These are phyloP conservation scores for Magnolia changhungtana DNA, from an alignment of 164 flowering plant genomes.

Conservation along the genomic window DNA sequence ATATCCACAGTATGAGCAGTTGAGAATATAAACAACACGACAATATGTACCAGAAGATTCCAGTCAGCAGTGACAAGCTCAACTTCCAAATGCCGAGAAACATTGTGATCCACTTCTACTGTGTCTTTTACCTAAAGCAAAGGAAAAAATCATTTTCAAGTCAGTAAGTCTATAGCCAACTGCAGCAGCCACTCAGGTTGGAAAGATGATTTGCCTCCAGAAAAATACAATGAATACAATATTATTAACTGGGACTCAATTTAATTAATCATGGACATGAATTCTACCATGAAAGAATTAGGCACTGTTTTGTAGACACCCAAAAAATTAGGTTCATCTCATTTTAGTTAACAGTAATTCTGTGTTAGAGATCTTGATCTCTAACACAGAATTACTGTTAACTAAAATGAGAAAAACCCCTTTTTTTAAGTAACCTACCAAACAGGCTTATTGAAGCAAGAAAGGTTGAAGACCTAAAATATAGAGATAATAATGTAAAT, in stretches of 20 bases:
- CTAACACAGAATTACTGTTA: no score
- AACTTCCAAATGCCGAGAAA: constrained; percentile 72
- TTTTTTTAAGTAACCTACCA: no score
- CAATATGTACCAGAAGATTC: constrained; percentile 68
- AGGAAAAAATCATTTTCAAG: background rate
- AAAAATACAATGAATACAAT: background rate
- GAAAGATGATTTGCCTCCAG: background rate
- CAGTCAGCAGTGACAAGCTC: constrained; percentile 71
- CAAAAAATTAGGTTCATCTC: no score
- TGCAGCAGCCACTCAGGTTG: background rate
- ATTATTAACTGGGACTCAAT: background rate
- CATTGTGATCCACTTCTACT: constrained; percentile 88
- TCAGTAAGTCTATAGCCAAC: background rate
- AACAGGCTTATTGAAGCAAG: background rate
- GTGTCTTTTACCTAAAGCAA: constrained; percentile 84
- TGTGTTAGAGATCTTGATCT: no score
- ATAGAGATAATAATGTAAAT: background rate
- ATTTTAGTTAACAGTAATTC: no score
- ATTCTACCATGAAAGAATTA: background rate
- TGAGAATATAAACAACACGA: background rate
- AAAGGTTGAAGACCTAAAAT: background rate
- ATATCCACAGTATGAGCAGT: background rate
- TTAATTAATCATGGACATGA: background rate
- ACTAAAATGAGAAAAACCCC: no score
- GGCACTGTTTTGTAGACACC: no score